phyloP scores from a whole-genome alignment of 176 grass and related monocot species.

The Eleusine indica region DNA sequence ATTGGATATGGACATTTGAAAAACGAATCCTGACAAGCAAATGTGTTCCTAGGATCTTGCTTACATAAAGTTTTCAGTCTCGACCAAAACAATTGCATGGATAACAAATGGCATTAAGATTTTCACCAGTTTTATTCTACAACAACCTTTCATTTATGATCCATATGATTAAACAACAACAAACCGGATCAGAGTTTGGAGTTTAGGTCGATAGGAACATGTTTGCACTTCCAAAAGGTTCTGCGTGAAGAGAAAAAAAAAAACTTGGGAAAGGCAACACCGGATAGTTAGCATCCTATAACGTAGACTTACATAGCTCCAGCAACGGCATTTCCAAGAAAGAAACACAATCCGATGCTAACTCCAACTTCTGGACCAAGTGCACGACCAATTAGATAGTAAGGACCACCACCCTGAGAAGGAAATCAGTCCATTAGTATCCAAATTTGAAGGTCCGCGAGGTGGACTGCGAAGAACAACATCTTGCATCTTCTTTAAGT shows the following conservation, averaged over 20 bases:
- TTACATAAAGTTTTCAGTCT: not conserved
- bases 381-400: constrained; percentile 92
- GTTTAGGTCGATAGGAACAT: not conserved
- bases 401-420: constrained; percentile 87
- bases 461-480: not conserved
- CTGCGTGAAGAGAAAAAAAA: not conserved
- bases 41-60: not conserved
- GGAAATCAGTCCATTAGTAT: not conserved
- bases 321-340: constrained; percentile 97
- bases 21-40: not conserved
- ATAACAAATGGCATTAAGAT: not conserved
- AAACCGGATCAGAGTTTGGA: not conserved
- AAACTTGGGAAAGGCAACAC: not conserved
- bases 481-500: not conserved
- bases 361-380: constrained; percentile 98
- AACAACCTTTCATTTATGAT: constrained; percentile 12
- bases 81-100: not conserved
- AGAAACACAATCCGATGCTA: constrained; percentile 97
- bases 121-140: constrained; percentile 6
- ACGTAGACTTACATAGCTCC: constrained; percentile 81
- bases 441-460: not conserved
- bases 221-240: not conserved
- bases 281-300: not conserved
- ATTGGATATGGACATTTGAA: not conserved
- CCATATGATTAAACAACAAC: constrained; percentile 6